phyloP scores from a whole-genome alignment of 176 grass and related monocot species.

The Ampelocalamus luodianensis region DNA sequence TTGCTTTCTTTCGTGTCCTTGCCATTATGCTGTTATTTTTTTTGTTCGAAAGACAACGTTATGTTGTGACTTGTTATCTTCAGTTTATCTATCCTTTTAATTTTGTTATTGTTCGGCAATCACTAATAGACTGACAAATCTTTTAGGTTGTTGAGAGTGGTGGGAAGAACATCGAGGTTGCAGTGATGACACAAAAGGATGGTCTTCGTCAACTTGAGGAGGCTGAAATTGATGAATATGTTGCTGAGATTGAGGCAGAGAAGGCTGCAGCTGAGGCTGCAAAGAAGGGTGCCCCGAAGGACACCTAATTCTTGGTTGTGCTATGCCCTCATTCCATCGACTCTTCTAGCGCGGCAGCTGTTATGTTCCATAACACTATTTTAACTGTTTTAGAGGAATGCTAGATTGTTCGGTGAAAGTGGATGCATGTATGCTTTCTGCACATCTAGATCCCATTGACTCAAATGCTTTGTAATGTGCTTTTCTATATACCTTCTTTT shows the following conservation, averaged over 20 bases:
- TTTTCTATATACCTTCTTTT: background rate
- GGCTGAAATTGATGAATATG: conserved; percentile 73
- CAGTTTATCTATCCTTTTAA: background rate
- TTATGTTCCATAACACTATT: background rate
- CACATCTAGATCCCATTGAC: background rate
- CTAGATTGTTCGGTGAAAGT: conserved; percentile 34
- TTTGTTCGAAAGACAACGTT: background rate
- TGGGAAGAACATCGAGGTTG: conserved; percentile 84
- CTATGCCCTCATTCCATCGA: background rate
- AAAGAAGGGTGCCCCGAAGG: conserved; percentile 63
- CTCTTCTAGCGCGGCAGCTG: background rate
- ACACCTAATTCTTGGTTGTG: conserved; percentile 42
- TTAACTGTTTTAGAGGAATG: conserved; percentile 42
- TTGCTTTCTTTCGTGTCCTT: background rate
- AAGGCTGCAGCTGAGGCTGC: conserved; percentile 87
- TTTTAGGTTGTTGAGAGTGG: conserved; percentile 79
- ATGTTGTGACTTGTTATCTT: conserved; percentile 3
- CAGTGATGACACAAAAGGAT: conserved; percentile 62
- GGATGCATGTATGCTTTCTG: background rate
- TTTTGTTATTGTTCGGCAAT: background rate
- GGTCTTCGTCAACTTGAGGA: conserved; percentile 70
- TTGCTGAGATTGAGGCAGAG: conserved; percentile 84
- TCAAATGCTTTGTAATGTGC: conserved; percentile 10
- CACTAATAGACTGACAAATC: conserved; percentile 15
- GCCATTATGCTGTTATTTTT: background rate